Evolutionary conservation across 108 stramenopile species (phyloP), one percentile per base, ranked within the genome.

Genomic region (Aurantiochytrium sp.): DNA sequence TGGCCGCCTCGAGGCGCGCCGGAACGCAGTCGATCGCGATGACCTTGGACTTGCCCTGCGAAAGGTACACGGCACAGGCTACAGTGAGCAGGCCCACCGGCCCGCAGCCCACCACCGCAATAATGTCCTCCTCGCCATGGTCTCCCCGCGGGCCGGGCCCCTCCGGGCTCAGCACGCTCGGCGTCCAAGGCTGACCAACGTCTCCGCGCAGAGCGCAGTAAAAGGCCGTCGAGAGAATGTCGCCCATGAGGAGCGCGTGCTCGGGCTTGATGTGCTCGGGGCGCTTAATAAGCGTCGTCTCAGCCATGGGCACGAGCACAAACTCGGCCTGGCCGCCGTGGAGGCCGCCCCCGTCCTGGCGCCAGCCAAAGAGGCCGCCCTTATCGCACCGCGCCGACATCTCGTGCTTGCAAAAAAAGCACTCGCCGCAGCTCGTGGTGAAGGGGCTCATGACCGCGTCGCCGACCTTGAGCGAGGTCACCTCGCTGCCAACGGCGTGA

Each of bases 261-360:
- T 81, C 45, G 6, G 39, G 73, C 42, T 81, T 48, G 42, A 81
- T 24, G 24, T 48, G 6, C 2, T 81, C 73, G 45, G 73, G 73
- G 21, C 39, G 45, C 45, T 48, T 81, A 12, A 81, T 27, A 12
- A 81, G 73, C 73, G 73, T 81, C 24, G 39, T 48, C 6, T 81
- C 73, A 0, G 73, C 73, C 73, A 81, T 48, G 39, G 73, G 73
- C 42, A 81, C 73, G 21, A 41, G 17, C 10, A 81, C 42, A 12
- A 22, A 48, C 73, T 81, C 73, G 73, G 73, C 73, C 24, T 81
- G 73, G 12, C 42, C 73, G 15, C 73, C 73, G 17, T 81, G 73
- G 27, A 81, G 73, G 36, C 73, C 73, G n/a, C 42, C 73, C 10
- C 73, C 73, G 24, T 81, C 45, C 24, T 81, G 73, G 1, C 42